Evolutionary conservation across 345 rosid genomes (phyloP).

Genomic region (Hibiscus tridactylites): DNA sequence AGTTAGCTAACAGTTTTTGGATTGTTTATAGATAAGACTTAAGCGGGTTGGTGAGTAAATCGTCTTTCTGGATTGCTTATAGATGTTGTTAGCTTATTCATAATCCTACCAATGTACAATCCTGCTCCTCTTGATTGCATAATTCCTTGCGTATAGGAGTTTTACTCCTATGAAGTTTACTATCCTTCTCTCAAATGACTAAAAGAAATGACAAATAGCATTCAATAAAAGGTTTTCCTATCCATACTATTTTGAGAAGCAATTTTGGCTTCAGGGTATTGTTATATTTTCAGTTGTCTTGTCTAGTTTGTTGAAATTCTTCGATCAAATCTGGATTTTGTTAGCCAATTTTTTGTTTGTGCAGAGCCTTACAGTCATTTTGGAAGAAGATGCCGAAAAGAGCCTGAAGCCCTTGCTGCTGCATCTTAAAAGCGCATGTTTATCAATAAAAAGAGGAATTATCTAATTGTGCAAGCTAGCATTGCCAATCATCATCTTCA

Average conservation of each 20-base stretch:
- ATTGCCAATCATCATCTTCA: too few relatives aligned
- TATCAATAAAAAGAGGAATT: background rate
- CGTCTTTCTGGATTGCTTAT: background rate
- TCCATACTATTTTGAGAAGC: background rate
- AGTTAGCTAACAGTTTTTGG: background rate
- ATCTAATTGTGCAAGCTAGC: too few relatives aligned
- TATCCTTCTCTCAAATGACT: background rate
- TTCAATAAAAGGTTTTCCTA: background rate
- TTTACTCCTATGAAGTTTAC: background rate
- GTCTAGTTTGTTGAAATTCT: slow-evolving; percentile 7
- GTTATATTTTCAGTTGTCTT: background rate
- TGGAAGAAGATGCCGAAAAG: slow-evolving; percentile 86
- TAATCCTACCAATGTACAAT: background rate
- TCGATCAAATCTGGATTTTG: slow-evolving; percentile 4
- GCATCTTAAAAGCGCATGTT: slow-evolving; percentile 82
- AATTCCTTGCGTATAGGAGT: background rate
- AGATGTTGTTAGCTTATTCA: background rate
- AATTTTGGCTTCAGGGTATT: slow-evolving; percentile 16
- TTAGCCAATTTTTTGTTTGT: background rate
- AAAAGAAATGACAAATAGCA: background rate
- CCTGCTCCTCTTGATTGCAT: background rate
- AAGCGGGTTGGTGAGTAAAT: background rate
- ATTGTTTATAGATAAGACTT: background rate
- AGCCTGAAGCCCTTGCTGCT: slow-evolving; percentile 87
- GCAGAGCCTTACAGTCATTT: slow-evolving; percentile 80